These are phyloP conservation scores for Fusarium sp. DNA, from an alignment of 2,329 filamentous ascomycete species.

Conservation along the genomic window DNA sequence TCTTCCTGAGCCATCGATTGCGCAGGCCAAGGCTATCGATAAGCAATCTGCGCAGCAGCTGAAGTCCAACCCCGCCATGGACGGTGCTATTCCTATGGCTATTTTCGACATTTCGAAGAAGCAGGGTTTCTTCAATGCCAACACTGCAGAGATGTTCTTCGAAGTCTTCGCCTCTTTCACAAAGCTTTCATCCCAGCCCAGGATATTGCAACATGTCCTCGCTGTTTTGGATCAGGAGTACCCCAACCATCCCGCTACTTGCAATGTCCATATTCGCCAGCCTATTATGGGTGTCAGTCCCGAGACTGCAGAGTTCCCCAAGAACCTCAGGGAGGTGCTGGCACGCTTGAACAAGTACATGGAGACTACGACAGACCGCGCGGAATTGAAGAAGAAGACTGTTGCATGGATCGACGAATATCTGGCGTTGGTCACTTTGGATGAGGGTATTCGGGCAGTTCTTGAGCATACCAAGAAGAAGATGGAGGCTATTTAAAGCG, in stretches of 20 bases:
- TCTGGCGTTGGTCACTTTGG: constrained; percentile 61
- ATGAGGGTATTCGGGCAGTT: constrained; percentile 66
- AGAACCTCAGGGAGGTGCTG: constrained; percentile 74
- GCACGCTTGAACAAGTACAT: constrained; percentile 66
- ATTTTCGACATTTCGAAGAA: constrained; percentile 89
- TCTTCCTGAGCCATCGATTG: constrained; percentile 56
- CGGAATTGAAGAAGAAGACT: constrained; percentile 60
- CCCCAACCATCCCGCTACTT: constrained; percentile 70
- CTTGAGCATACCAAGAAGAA: constrained; percentile 62
- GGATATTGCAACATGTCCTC: constrained; percentile 79
- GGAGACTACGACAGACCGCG: constrained; percentile 58
- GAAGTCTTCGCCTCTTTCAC: constrained; percentile 79
- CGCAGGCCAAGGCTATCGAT: constrained; percentile 58
- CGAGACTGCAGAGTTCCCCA: constrained; percentile 76
- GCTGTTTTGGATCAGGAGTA: constrained; percentile 69
- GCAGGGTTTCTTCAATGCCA: constrained; percentile 75
- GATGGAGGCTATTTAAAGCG: constrained; percentile 28
- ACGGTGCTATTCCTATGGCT: constrained; percentile 91
- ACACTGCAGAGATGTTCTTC: constrained; percentile 81
- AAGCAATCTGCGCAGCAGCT: constrained; percentile 63
- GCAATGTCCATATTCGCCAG: constrained; percentile 77
- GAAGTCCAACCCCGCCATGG: constrained; percentile 82
- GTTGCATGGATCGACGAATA: constrained; percentile 66
- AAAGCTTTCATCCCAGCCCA: constrained; percentile 70
- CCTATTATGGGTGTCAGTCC: constrained; percentile 74